Conservation (phyloP, 2,329 filamentous ascomycete genomes). For the Monascus ruber region DNA sequence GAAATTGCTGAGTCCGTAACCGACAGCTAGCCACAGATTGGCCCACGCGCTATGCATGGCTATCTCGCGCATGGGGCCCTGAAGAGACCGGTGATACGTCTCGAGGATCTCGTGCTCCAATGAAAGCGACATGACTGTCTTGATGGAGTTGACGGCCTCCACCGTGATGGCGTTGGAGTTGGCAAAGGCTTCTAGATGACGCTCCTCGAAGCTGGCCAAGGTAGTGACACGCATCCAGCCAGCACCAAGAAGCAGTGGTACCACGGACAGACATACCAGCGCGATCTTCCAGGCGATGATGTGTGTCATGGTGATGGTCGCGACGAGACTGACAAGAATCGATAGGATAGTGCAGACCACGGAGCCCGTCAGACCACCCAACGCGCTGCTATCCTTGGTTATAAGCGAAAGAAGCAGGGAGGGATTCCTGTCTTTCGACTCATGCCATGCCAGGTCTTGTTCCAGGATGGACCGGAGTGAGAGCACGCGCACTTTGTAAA, state of each 20-base stretch:
- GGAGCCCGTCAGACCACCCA: conserved; percentile 58
- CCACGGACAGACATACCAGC: conserved; percentile 56
- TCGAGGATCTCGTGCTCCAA: conserved; percentile 39
- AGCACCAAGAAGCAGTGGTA: conserved; percentile 57
- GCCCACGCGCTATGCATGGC: not conserved
- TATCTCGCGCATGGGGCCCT: conserved; percentile 39
- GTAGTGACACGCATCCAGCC: conserved; percentile 57
- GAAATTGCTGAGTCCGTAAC: conserved; percentile 45
- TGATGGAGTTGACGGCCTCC: conserved; percentile 42
- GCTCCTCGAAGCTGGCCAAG: conserved; percentile 48
- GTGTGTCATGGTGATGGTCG: conserved; percentile 56
- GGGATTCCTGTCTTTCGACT: conserved; percentile 52
- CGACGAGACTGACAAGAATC: conserved; percentile 55
- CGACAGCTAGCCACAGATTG: conserved; percentile 35
- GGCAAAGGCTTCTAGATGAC: conserved; percentile 40
- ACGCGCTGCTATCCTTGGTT: conserved; percentile 55
- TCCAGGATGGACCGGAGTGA: conserved; percentile 55
- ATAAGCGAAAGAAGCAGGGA: conserved; percentile 54
- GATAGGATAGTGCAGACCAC: conserved; percentile 60
- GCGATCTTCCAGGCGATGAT: conserved; percentile 68
- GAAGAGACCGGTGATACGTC: conserved; percentile 36
- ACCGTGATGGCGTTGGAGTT: conserved; percentile 41
- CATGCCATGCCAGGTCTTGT: conserved; percentile 61
- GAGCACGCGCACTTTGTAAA: conserved; percentile 52
- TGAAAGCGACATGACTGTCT: conserved; percentile 41